phyloP scores from a whole-genome alignment of 2,329 filamentous ascomycete genomes.

The Trichoderma polysporum region DNA sequence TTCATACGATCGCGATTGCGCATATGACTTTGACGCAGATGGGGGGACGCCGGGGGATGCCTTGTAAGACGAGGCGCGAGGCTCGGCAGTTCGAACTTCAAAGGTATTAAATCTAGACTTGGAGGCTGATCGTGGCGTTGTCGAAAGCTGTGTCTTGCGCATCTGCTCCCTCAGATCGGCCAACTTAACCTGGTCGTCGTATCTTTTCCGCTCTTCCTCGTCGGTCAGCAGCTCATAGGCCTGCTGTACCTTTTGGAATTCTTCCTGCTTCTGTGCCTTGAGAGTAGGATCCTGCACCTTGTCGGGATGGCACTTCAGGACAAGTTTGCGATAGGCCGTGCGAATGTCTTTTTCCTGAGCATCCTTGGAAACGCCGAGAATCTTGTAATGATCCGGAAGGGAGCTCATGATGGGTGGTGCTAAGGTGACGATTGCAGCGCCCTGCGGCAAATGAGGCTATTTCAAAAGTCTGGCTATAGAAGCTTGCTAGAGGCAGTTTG shows the following conservation, averaged over 20 bases:
- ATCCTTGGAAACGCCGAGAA: conserved; percentile 70
- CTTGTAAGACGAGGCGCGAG: conserved; percentile 44
- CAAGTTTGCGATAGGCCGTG: conserved; percentile 78
- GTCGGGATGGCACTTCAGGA: conserved; percentile 86
- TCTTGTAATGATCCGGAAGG: conserved; percentile 74
- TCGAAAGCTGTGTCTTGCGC: conserved; percentile 41
- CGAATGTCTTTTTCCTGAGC: conserved; percentile 72
- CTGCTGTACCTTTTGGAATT: conserved; percentile 90
- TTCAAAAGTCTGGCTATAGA: conserved; percentile 6
- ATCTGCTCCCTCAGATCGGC: conserved; percentile 61
- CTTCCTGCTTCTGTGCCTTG: conserved; percentile 76
- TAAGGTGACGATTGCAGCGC: neutral
- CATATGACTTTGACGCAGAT: conserved; percentile 36
- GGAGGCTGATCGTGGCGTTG: conserved; percentile 43
- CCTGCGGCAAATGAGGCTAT: conserved; percentile 11
- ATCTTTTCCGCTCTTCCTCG: conserved; percentile 67
- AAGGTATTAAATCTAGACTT: conserved; percentile 30
- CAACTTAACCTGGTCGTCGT: conserved; percentile 73
- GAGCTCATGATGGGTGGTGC: conserved; percentile 45
- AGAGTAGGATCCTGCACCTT: conserved; percentile 77
- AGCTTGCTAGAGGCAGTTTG: conserved; percentile 1
- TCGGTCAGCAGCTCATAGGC: conserved; percentile 90
- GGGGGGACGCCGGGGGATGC: conserved; percentile 33
- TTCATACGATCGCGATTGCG: conserved; percentile 46
- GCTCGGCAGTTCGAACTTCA: conserved; percentile 54